A percentile compares a stretch with the other conserved stretches of the same genome.
These are phyloP conservation scores for Penicillium sp. DNA, from an alignment of 2,329 filamentous ascomycete genomes.

Conservation along the genomic window DNA sequence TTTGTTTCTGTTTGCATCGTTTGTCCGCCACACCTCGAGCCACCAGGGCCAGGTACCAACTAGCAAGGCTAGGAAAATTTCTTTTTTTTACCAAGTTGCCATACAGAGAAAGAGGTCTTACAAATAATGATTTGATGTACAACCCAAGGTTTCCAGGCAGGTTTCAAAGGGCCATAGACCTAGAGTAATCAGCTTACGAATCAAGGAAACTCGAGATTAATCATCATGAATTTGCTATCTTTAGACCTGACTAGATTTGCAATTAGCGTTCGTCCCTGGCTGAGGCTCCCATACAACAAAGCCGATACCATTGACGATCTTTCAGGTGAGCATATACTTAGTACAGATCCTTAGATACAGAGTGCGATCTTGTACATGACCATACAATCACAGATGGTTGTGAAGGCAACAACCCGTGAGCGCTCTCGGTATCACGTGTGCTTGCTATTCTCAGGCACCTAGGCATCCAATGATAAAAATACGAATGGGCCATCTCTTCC, in stretches of 20 bases:
- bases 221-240: neutral
- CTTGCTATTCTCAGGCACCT: too few species aligned
- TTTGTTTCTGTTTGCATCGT: constrained; percentile 24
- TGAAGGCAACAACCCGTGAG: too few species aligned
- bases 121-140: neutral
- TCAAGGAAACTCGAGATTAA: neutral
- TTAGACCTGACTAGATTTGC: neutral
- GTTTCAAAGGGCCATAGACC: neutral
- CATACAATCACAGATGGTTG: too few species aligned
- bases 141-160: neutral
- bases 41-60: too few species aligned
- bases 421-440: too few species aligned
- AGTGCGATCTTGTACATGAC: too few species aligned
- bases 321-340: too few species aligned
- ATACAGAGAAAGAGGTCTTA: neutral
- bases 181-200: neutral
- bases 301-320: too few species aligned
- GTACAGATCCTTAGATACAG: too few species aligned
- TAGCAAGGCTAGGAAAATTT: neutral
- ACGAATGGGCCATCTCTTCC: too few species aligned
- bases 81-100: neutral
- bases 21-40: constrained; percentile 8
- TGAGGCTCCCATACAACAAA: too few species aligned
- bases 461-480: too few species aligned
- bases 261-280: neutral